Conservation (phyloP, 2,329 filamentous ascomycete species). For the Talaromyces albobiverticillius region DNA sequence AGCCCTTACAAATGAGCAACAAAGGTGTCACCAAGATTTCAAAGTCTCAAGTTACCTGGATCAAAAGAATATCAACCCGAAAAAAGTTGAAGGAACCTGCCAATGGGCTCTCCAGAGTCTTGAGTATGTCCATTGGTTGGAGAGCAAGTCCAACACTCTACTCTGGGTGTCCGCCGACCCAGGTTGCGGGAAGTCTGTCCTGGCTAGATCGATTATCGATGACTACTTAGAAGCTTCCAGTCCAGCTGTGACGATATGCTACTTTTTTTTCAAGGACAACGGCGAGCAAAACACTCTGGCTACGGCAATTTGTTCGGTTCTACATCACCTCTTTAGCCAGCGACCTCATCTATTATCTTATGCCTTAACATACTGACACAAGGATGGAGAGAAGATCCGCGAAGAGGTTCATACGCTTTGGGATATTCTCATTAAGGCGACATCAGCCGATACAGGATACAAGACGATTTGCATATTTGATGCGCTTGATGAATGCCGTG, state of each 20-base stretch:
- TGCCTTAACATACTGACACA: slow-evolving; percentile 1
- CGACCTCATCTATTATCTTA: not conserved
- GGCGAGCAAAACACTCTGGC: slow-evolving; percentile 32
- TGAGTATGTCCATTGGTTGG: slow-evolving; percentile 19
- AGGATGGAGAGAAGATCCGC: not conserved
- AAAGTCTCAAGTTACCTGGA: slow-evolving; percentile 19
- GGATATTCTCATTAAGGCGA: slow-evolving; percentile 23
- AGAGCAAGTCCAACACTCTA: slow-evolving; percentile 18
- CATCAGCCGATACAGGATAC: slow-evolving; percentile 11
- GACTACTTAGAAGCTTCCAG: slow-evolving; percentile 1
- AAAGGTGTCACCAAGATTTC: slow-evolving; percentile 5
- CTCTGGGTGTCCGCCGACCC: slow-evolving; percentile 44
- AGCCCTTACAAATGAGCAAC: slow-evolving; percentile 3
- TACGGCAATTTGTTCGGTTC: slow-evolving; percentile 32
- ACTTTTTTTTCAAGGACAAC: slow-evolving; percentile 49
- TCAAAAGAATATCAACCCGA: slow-evolving; percentile 18
- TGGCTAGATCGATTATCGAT: slow-evolving; percentile 38
- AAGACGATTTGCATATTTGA: slow-evolving; percentile 39
- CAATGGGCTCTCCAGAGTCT: slow-evolving; percentile 20
- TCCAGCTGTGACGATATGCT: slow-evolving; percentile 27
- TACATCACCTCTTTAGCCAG: slow-evolving; percentile 37
- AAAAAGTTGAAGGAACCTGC: slow-evolving; percentile 18
- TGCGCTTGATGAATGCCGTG: slow-evolving; percentile 42
- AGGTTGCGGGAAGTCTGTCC: slow-evolving; percentile 46
- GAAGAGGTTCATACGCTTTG: slow-evolving; percentile 27